A percentile compares a stretch with the other conserved stretches of the same genome.
These are phyloP conservation scores for Fagopyrum esculentum DNA, from an alignment of 148 eudicot species.

Conservation along the genomic window DNA sequence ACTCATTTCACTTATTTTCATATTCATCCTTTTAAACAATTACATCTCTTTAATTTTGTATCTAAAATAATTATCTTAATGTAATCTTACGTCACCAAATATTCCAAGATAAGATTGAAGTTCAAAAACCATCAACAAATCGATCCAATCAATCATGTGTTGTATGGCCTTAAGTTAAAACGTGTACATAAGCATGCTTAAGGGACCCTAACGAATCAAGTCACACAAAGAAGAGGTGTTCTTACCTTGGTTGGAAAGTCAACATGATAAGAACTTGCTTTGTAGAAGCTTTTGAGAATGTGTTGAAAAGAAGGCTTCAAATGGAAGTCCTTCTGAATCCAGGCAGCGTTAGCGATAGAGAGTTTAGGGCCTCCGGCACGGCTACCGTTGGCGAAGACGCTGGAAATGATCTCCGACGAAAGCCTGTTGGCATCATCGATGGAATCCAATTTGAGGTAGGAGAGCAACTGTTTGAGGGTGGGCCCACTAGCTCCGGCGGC, in stretches of 20 bases:
- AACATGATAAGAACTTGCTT: conserved; percentile 46
- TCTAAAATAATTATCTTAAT: no score
- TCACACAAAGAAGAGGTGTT: background rate
- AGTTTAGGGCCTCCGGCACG: conserved; percentile 50
- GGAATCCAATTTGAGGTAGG: conserved; percentile 40
- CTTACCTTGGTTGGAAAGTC: conserved; percentile 66
- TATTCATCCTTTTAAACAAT: background rate
- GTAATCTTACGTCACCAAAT: no score
- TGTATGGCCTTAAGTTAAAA: no score
- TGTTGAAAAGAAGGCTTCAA: conserved; percentile 42
- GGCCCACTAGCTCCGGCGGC: conserved; percentile 60
- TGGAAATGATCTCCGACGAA: conserved; percentile 45
- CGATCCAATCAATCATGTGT: no score
- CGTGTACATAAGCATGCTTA: no score
- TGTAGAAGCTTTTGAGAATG: conserved; percentile 39
- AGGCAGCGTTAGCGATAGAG: conserved; percentile 60
- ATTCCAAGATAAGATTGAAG: no score
- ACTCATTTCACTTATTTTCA: no score
- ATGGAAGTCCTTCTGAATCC: conserved; percentile 49
- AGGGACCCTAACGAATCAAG: no score
- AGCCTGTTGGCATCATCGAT: conserved; percentile 48
- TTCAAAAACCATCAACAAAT: no score
- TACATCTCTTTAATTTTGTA: no score
- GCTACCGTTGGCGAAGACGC: conserved; percentile 52
- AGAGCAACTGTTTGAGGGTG: conserved; percentile 49